phyloP scores from a whole-genome alignment of 2,329 filamentous ascomycete genomes.

The Colletotrichum lupini region DNA sequence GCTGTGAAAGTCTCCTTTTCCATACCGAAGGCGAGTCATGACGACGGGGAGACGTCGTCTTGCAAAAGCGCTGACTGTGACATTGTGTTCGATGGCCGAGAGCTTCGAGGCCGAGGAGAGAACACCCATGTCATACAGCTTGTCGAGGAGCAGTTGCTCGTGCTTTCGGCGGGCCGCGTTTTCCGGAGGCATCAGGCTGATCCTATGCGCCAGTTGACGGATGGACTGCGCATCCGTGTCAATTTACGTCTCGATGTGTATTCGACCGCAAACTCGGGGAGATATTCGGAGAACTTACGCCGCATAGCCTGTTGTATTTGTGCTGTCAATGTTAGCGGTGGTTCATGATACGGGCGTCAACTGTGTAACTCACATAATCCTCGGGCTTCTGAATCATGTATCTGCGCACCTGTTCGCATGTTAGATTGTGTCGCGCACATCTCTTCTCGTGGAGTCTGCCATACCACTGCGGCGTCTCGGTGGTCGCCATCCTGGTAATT shows the following conservation, averaged over 20 bases:
- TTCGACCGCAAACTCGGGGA: not conserved
- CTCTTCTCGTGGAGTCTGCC: not conserved
- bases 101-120: slow-evolving; percentile 81
- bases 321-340: slow-evolving; percentile 46
- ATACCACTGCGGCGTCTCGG: slow-evolving; percentile 76
- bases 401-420: slow-evolving; percentile 46
- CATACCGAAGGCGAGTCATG: slow-evolving; percentile 79
- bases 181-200: slow-evolving; percentile 83
- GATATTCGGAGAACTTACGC: slow-evolving; percentile 57
- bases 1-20: not conserved
- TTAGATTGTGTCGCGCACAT: not conserved
- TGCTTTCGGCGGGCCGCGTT: slow-evolving; percentile 84
- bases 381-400: slow-evolving; percentile 93
- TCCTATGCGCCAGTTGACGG: slow-evolving; percentile 87
- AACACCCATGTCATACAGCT: slow-evolving; percentile 93
- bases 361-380: slow-evolving; percentile 68
- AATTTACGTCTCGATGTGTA: slow-evolving; percentile 8
- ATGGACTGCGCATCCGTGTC: slow-evolving; percentile 69
- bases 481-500: slow-evolving; percentile 50
- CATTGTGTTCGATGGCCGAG: slow-evolving; percentile 85
- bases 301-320: slow-evolving; percentile 73
- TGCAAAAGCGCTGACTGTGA: slow-evolving; percentile 91
- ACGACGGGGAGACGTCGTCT: slow-evolving; percentile 86
- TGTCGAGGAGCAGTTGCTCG: slow-evolving; percentile 88
- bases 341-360: not conserved